phyloP scores from a whole-genome alignment of 1,284 basidiomycete genomes.

The Pseudozyma pruni region DNA sequence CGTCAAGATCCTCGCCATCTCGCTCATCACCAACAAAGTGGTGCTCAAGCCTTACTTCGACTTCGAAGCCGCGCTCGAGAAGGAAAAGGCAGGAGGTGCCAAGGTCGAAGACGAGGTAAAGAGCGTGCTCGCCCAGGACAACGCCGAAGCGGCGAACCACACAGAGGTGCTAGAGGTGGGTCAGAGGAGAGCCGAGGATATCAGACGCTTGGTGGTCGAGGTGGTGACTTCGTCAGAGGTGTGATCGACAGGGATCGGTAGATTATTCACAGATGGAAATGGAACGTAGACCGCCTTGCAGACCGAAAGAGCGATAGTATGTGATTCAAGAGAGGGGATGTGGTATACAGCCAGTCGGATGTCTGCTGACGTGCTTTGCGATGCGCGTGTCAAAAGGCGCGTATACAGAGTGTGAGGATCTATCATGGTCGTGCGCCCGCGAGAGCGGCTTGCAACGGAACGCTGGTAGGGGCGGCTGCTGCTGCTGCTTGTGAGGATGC shows the following conservation, averaged over 20 bases:
- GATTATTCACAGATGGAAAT: background rate
- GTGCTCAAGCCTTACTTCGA: slow-evolving; percentile 78
- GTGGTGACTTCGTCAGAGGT: slow-evolving; percentile 14
- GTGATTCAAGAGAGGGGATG: background rate
- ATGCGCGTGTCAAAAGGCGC: too few species aligned
- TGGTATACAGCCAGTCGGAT: slow-evolving; percentile 8
- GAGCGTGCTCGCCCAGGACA: slow-evolving; percentile 68
- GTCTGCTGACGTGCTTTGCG: too few species aligned
- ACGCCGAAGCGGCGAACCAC: slow-evolving; percentile 76
- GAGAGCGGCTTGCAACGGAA: slow-evolving; percentile 15
- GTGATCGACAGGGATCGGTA: background rate
- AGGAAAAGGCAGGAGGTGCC: slow-evolving; percentile 71
- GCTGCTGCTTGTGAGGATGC: slow-evolving; percentile 8
- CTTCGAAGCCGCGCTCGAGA: slow-evolving; percentile 78
- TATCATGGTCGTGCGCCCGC: background rate
- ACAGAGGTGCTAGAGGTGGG: slow-evolving; percentile 82
- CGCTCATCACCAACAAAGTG: slow-evolving; percentile 83
- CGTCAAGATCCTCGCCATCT: slow-evolving; percentile 78
- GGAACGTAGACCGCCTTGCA: too few species aligned
- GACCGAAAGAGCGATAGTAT: too few species aligned
- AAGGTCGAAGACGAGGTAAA: slow-evolving; percentile 9
- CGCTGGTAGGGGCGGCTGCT: slow-evolving; percentile 1
- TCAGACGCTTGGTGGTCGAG: slow-evolving; percentile 72
- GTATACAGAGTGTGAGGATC: background rate
- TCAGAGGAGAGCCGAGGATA: slow-evolving; percentile 76